Percentiles rank a stretch among this genome's conserved stretches.
Evolutionary conservation across 352 stramenopile genomes (phyloP).

Genomic region (Phytophthora europaea): DNA sequence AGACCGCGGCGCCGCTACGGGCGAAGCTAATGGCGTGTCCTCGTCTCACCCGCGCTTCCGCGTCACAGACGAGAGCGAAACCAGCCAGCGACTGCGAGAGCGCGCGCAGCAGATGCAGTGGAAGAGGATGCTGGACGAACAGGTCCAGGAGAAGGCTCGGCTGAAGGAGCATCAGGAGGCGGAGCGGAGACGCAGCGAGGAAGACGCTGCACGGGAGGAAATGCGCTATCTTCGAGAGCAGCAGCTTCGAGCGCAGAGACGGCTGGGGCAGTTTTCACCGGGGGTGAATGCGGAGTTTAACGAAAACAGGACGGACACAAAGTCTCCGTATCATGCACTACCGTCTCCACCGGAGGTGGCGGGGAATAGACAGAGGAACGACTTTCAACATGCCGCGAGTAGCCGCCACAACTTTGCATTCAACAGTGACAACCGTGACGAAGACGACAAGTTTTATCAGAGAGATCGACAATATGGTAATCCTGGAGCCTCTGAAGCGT

Average conservation of each 20-base stretch:
- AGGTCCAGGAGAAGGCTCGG: constrained; percentile 77
- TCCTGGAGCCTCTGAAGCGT: constrained; percentile 2
- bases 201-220: constrained; percentile 58
- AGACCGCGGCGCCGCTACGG: constrained; percentile 39
- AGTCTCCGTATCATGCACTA: constrained; percentile 23
- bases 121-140: constrained; percentile 73
- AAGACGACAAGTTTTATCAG: constrained; percentile 34
- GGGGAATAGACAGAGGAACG: constrained; percentile 18
- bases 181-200: constrained; percentile 47
- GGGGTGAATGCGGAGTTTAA: constrained; percentile 18
- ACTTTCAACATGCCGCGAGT: constrained; percentile 27
- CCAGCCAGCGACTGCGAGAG: constrained; percentile 65
- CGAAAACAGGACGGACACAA: constrained; percentile 18
- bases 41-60: constrained; percentile 61
- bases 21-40: constrained; percentile 34
- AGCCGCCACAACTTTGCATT: constrained; percentile 26
- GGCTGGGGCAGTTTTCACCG: constrained; percentile 38
- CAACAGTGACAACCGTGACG: constrained; percentile 13
- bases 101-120: constrained; percentile 79
- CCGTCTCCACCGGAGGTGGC: constrained; percentile 22
- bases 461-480: constrained; percentile 26
- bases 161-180: constrained; percentile 56
- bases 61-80: constrained; percentile 61
- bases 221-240: constrained; percentile 60
- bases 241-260: constrained; percentile 70